Evolutionary conservation across 768 basidiomycete genomes (phyloP).

Genomic region (Tubosaeta brunneosetosa): DNA sequence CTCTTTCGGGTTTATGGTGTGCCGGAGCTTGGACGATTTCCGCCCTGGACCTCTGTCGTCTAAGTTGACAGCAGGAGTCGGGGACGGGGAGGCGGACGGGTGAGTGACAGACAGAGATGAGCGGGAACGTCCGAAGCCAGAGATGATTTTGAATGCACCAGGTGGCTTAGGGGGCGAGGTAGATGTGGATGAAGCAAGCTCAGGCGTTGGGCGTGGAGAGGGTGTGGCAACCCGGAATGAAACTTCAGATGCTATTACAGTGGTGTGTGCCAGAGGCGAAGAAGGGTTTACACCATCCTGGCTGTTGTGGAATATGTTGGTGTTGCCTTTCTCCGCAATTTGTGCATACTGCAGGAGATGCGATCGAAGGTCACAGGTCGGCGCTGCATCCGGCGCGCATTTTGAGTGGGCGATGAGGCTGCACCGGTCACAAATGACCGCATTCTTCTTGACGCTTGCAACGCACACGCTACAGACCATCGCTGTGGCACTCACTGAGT

Average conservation of each 20-base stretch:
- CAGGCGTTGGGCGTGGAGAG: conserved; percentile 46
- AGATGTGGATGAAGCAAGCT: conserved; percentile 34
- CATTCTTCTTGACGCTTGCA: conserved; percentile 74
- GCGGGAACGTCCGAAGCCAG: conserved; percentile 60
- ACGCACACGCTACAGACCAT: conserved; percentile 85
- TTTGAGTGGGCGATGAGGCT: conserved; percentile 83
- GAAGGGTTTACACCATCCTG: conserved; percentile 36
- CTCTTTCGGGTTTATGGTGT: conserved; percentile 37
- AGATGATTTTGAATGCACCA: conserved; percentile 60
- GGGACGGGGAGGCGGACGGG: conserved; percentile 29
- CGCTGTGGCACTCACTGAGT: conserved; percentile 42
- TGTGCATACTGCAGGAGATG: conserved; percentile 77
- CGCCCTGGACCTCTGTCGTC: conserved; percentile 23
- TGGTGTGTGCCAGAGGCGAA: background rate
- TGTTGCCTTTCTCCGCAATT: conserved; percentile 65
- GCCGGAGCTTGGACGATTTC: conserved; percentile 35
- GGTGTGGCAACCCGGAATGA: conserved; percentile 39
- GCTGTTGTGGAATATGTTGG: conserved; percentile 52
- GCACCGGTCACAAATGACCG: conserved; percentile 84
- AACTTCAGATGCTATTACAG: conserved; percentile 53
- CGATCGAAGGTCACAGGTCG: conserved; percentile 77
- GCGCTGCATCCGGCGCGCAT: conserved; percentile 67
- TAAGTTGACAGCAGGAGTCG: conserved; percentile 19
- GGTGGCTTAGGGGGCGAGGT: conserved; percentile 39
- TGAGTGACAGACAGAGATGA: conserved; percentile 48